Percentiles rank a stretch among this genome's conserved stretches.
phyloP scores from a whole-genome alignment of 495 filamentous ascomycete genomes.

The Wilcoxina mikolae region DNA sequence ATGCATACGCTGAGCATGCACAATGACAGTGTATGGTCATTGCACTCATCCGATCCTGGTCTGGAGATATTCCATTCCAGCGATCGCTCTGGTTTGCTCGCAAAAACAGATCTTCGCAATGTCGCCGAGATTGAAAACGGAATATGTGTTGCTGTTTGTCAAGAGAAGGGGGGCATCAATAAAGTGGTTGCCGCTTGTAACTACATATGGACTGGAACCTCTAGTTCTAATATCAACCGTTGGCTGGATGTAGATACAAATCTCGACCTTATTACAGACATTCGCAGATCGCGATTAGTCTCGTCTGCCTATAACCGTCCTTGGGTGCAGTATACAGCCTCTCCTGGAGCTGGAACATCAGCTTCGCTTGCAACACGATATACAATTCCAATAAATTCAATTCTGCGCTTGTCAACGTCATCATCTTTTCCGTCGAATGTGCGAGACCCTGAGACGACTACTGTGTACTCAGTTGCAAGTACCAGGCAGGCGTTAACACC shows the following conservation, averaged over 20 bases:
- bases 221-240: conserved; percentile 85
- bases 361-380: conserved; percentile 29
- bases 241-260: conserved; percentile 80
- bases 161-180: conserved; percentile 71
- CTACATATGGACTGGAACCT: conserved; percentile 86
- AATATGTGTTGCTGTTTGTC: conserved; percentile 68
- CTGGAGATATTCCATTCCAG: conserved; percentile 86
- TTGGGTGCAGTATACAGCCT: conserved; percentile 29
- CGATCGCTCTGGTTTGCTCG: conserved; percentile 78
- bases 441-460: conserved; percentile 38
- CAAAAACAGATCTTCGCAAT: conserved; percentile 77
- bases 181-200: conserved; percentile 69
- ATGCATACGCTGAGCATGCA: conserved; percentile 98
- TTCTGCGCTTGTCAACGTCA: conserved; percentile 70
- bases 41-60: conserved; percentile 75
- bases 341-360: conserved; percentile 25
- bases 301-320: conserved; percentile 25
- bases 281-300: conserved; percentile 18
- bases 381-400: conserved; percentile 59
- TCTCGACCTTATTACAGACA: conserved; percentile 31
- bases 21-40: conserved; percentile 92
- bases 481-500: conserved; percentile 42
- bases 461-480: conserved; percentile 36
- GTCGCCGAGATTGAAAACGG: conserved; percentile 65
- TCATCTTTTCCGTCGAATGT: conserved; percentile 49